Evolutionary conservation across 805 yeast species (phyloP), one percentile per base, ranked within the genome.

Genomic region (Candida nonsorbophila): DNA sequence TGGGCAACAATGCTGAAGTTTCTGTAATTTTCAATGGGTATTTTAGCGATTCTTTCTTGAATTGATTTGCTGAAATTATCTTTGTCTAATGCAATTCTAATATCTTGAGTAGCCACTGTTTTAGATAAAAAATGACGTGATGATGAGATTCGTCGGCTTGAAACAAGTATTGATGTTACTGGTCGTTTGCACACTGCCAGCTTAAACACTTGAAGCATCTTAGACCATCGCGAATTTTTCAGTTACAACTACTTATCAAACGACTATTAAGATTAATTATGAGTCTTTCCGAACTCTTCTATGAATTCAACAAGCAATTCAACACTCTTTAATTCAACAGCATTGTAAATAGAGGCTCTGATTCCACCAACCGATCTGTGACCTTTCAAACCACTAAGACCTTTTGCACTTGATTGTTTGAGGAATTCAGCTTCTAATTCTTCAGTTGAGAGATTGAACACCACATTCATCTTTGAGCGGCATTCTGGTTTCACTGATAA

Each of bases 361-460:
- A 92, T 82, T 17, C 98, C 98, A 29, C 97, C 97, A 24, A 90
- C 97, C 4, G 95, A 85, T 55, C 97, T 76, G 59, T 90, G 97
- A 23, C 98, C 97, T 60, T 87, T 84, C 48, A 90, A 69, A 5
- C 97, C 97, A 4, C 77, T 63, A 38, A 92, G 67, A 2, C 74
- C 69, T 33, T 41, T 50, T 16, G 55, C 72, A 14, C 64, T 69
- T 3, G 97, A 95, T 27, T 68, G 77, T 37, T 74, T 63, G 37
- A 90, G 48, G 59, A 92, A 92, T 36, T 72, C 60, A 5, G 71
- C 67, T 48, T 88, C 96, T 29, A 75, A 54, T 2, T 71, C 84
- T 3, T 72, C 76, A 29, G 67, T 71, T 14, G 72, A 67, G 26
- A 87, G 56, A 7, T 86, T 86, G 69, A 92, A 92, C 5, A 90